Base-by-base conservation (phyloP, 495 filamentous ascomycete genomes). In the Aspergillus wentii region DNA sequence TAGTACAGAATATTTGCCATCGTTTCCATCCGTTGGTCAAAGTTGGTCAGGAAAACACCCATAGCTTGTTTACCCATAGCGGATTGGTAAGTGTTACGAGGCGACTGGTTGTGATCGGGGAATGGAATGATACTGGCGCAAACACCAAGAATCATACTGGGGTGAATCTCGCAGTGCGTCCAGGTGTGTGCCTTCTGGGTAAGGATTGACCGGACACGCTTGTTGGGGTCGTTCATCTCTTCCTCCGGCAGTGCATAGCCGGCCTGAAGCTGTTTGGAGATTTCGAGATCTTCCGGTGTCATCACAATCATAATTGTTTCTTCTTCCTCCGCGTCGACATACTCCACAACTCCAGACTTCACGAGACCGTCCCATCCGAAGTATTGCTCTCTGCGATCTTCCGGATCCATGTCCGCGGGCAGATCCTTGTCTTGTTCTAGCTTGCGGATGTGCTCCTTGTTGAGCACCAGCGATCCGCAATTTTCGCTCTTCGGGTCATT, bases 51-150 rank as follows among this genome's bases (percentile, higher is more conserved):
- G 71, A 94, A 95, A 40, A 96, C 88, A 52, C 92, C 92, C 94
- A 99, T 99, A 33, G 92, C 92, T 74, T 99, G 92, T 68, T 99
- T 99, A 67, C 92, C 92, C 92, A 99, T 99, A 53, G 92, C 92
- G 50, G 92, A 95, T 56, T 99, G 94, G 66, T 97, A 97, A 3
- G 92, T 99, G 57, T 97, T 97, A 82, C 94, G 78, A 43, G 92
- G 92, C 41, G 89, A 95, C 77, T 88, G 92, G 58, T 99, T 99
- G 69, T 99, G 92, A 64, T 99, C 94, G 4, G 92, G 92, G 78
- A 97, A 99, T 0, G 92, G 92, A 70, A 99, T 99, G 62, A 99
- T 97, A 72, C 88, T 94, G 38, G 92, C 92, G 56, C 94, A 97
- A 40, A 97, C 89, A 44, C 92, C 94, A 33, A 97, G 67, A 59